Percentiles rank a stretch among this genome's conserved stretches.
phyloP scores from a whole-genome alignment of 2,329 filamentous ascomycete species.

The Chrysoporthe puriensis region DNA sequence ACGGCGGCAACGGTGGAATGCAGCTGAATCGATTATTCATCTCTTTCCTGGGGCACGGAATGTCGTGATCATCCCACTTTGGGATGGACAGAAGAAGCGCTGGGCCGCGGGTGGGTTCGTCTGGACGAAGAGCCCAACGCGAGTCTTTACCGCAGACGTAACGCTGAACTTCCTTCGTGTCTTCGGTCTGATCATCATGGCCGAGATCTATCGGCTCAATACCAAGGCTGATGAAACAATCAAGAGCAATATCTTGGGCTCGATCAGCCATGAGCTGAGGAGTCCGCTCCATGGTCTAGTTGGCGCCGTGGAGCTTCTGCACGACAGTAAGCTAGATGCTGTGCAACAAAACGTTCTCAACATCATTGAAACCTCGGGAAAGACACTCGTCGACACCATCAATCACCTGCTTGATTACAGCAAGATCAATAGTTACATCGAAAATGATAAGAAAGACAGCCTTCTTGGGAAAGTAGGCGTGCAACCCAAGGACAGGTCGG shows the following conservation, averaged over 20 bases:
- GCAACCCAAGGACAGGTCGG: constrained; percentile 21
- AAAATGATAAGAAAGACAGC: constrained; percentile 25
- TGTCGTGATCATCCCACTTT: constrained; percentile 52
- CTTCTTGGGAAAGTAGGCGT: constrained; percentile 25
- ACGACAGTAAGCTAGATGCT: constrained; percentile 52
- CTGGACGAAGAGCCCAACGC: constrained; percentile 49
- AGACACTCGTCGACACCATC: constrained; percentile 56
- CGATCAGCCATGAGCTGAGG: constrained; percentile 64
- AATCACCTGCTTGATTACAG: constrained; percentile 59
- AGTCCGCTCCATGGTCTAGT: constrained; percentile 65
- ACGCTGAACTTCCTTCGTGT: constrained; percentile 56
- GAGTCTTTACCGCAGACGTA: constrained; percentile 48
- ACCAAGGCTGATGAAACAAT: constrained; percentile 46
- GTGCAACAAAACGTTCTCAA: constrained; percentile 51
- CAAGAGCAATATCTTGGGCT: constrained; percentile 62
- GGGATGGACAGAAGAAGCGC: constrained; percentile 44
- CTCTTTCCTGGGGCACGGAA: constrained; percentile 50
- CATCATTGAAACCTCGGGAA: constrained; percentile 54
- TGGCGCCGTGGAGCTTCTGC: constrained; percentile 55
- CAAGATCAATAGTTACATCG: constrained; percentile 52
- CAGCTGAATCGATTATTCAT: constrained; percentile 38
- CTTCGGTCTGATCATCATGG: constrained; percentile 59
- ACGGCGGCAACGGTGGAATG: constrained; percentile 31
- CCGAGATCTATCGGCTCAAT: constrained; percentile 55
- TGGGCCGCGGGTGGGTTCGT: constrained; percentile 55